A percentile compares a stretch with the other conserved stretches of the same genome.
phyloP scores from a whole-genome alignment of 108 stramenopile species.

The Ochromonas danica region DNA sequence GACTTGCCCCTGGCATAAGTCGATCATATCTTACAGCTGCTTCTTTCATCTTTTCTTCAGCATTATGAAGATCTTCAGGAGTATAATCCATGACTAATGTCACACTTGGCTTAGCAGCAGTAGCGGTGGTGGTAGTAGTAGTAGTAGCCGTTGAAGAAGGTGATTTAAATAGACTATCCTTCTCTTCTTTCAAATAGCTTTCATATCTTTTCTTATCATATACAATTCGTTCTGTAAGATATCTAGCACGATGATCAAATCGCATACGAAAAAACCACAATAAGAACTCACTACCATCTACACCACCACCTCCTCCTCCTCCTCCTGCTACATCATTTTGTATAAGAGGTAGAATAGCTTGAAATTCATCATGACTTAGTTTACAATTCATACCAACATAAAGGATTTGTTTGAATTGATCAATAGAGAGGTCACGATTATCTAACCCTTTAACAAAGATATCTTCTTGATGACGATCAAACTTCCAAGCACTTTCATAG shows the following conservation, averaged over 20 bases:
- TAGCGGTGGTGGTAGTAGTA: too few species aligned
- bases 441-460: neutral
- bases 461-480: conserved; percentile 1
- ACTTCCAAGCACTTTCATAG: neutral
- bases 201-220: neutral
- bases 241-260: neutral
- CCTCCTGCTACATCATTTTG: too few species aligned
- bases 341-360: neutral
- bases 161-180: neutral
- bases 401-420: conserved; percentile 27
- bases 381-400: neutral
- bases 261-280: conserved; percentile 12
- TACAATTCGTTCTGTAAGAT: neutral
- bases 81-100: conserved; percentile 1
- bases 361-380: conserved; percentile 17
- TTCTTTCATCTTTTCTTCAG: conserved; percentile 14
- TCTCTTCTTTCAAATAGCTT: neutral
- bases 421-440: neutral
- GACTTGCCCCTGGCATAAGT: conserved; percentile 13
- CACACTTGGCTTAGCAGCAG: neutral
- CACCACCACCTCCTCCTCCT: neutral
- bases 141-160: neutral
- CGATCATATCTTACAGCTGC: conserved; percentile 26
- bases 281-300: conserved; percentile 30
- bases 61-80: neutral